These are phyloP conservation scores for Colletotrichum acutatum DNA, from an alignment of 2,329 filamentous ascomycete genomes.

Conservation along the genomic window DNA sequence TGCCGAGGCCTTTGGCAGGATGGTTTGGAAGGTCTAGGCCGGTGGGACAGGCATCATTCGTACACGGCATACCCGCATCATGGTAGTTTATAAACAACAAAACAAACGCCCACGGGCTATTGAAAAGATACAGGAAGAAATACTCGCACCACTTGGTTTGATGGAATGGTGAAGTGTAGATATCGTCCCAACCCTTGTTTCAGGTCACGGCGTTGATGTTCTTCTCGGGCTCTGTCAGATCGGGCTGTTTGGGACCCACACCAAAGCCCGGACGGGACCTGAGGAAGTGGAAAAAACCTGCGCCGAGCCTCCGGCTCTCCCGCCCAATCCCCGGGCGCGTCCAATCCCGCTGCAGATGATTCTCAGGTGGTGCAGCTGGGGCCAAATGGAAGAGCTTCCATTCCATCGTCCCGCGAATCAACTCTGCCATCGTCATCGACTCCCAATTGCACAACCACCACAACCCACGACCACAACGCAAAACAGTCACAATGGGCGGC, in stretches of 20 bases:
- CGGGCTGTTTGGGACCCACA: constrained; percentile 15
- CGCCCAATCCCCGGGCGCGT: constrained; percentile 7
- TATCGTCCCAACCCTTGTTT: not conserved
- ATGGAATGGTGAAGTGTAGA: not conserved
- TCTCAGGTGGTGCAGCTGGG: constrained; percentile 8
- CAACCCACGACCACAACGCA: not conserved
- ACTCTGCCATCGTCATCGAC: constrained; percentile 20
- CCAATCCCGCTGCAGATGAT: constrained; percentile 30
- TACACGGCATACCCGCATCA: constrained; percentile 29
- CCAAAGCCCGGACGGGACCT: constrained; percentile 9
- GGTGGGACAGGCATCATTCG: constrained; percentile 20
- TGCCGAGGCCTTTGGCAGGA: constrained; percentile 16
- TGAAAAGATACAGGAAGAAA: not conserved
- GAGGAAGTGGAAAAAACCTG: constrained; percentile 28
- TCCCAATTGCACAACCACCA: not conserved
- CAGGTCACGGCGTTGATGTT: not conserved
- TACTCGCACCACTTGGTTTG: not conserved
- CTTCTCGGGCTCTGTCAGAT: constrained; percentile 26
- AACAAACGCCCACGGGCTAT: not conserved
- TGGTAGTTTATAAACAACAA: constrained; percentile 16
- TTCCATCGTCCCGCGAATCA: constrained; percentile 4
- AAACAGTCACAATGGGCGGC: constrained; percentile 67
- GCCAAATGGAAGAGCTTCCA: constrained; percentile 6
- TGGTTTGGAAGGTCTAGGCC: constrained; percentile 7
- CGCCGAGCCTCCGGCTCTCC: constrained; percentile 24